phyloP scores from a whole-genome alignment of 2,329 filamentous ascomycete species.

The Emergomyces orientalis region DNA sequence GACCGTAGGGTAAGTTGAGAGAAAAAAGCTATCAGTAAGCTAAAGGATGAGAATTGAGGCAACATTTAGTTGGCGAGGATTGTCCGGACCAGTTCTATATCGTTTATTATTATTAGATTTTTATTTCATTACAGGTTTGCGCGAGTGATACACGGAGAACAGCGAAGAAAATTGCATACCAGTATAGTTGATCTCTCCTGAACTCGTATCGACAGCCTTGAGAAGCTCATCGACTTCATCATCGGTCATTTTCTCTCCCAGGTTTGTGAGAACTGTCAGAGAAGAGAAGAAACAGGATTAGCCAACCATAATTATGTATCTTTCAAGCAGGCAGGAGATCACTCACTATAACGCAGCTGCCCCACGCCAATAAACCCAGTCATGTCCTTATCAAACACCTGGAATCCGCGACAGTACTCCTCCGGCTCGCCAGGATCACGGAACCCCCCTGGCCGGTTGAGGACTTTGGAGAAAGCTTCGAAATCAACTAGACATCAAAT shows the following conservation, averaged over 20 bases:
- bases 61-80: conserved; percentile 66
- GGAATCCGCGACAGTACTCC: conserved; percentile 96
- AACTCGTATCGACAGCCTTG: conserved; percentile 94
- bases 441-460: conserved; percentile 96
- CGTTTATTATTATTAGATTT: conserved; percentile 13
- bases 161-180: conserved; percentile 46
- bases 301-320: not conserved
- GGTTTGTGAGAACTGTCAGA: conserved; percentile 69
- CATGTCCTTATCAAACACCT: conserved; percentile 99
- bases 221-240: conserved; percentile 98
- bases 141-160: not conserved
- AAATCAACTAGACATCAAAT: conserved; percentile 66
- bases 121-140: conserved; percentile 6
- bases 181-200: conserved; percentile 94
- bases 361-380: conserved; percentile 96
- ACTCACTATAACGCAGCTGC: conserved; percentile 76
- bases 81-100: conserved; percentile 67
- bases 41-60: conserved; percentile 18
- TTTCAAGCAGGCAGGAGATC: not conserved
- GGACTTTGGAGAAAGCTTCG: conserved; percentile 89
- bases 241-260: conserved; percentile 98
- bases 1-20: not conserved
- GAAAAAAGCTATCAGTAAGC: conserved; percentile 13
- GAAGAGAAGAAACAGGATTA: not conserved
- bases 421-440: conserved; percentile 95